Base-by-base conservation (phyloP, 306 rosid species). In the Canavalia gladiata region DNA sequence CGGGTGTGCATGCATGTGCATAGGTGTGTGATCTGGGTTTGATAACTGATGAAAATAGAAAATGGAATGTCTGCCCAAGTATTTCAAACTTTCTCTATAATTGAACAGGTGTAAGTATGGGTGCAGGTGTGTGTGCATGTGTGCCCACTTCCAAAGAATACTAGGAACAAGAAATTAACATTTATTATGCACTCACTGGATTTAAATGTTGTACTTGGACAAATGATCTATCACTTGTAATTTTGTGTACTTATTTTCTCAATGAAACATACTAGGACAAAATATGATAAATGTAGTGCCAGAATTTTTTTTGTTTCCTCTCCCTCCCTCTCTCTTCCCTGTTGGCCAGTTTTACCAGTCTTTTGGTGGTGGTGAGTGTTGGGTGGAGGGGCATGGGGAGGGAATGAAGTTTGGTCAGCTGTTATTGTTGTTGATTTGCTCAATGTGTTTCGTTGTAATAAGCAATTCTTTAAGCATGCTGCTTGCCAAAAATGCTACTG, bases 41-140 rank as follows among this genome's bases (percentile, higher is more conserved):
- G 81, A 37, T 37, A 59, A 9, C 57, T 42, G 5, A 67, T 78
- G 52, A 73, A 46, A 78, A n/a, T 55, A 60, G 69, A 74, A 78
- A 73, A 66, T 5, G 28, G 25, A 29, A 47, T 46, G 30, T 75
- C 46, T 35, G 39, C 34, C 45, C 76, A 67, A 18, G 52, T 47
- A 11, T 75, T 70, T 47, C 47, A 74, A 58, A 45, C 76, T 46
- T 73, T 30, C 57, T 58, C 55, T 13, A 29, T 39, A 43, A 70
- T 31, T 39, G 9, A 7, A 37, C 30, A 30, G 45, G 50, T 34
- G 63, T 62, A 31, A 43, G 45, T 6, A 8, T 57, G 35, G 12
- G 41, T 41, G 4, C 9, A 1, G 6, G 29, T 28, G 42, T 66
- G 65, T 59, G 65, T 4, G 33, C 30, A 11, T 30, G 25, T 8